Evolutionary conservation across 1,284 basidiomycete genomes (phyloP).

Genomic region (Pterulicium gracile): DNA sequence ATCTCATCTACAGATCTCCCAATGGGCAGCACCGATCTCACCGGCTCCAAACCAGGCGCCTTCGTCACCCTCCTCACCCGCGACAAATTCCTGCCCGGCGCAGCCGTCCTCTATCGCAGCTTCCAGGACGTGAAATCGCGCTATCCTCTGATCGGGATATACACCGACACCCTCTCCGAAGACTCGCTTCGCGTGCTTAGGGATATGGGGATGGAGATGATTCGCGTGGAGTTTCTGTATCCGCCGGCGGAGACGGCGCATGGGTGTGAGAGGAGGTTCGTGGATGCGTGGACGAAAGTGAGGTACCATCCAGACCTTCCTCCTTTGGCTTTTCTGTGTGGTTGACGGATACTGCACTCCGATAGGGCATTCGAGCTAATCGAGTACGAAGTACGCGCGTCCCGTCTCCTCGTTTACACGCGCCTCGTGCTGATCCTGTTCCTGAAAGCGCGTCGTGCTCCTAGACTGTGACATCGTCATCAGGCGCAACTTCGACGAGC

Average conservation of each 20-base stretch:
- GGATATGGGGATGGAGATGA: conserved; percentile 30
- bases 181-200: conserved; percentile 32
- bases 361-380: conserved; percentile 46
- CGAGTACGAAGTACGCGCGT: conserved; percentile 40
- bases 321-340: too few relatives aligned
- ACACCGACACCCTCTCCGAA: conserved; percentile 36
- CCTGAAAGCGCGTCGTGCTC: conserved; percentile 18
- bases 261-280: conserved; percentile 39
- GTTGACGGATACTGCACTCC: too few relatives aligned
- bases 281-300: conserved; percentile 68
- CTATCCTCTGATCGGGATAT: conserved; percentile 60
- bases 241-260: conserved; percentile 32
- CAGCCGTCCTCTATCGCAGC: conserved; percentile 48
- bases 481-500: conserved; percentile 64
- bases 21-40: background rate
- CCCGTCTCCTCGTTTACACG: conserved; percentile 11
- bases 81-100: conserved; percentile 45
- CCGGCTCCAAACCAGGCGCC: conserved; percentile 19
- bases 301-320: conserved; percentile 25
- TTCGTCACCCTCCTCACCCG: conserved; percentile 59
- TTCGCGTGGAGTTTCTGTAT: conserved; percentile 36
- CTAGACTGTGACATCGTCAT: conserved; percentile 76
- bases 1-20: too few relatives aligned
- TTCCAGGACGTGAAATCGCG: conserved; percentile 38
- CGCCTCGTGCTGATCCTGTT: background rate